Percentiles rank a stretch among this genome's conserved stretches.
Conservation (phyloP, 257 asterid species). For the Apocynum venetum region DNA sequence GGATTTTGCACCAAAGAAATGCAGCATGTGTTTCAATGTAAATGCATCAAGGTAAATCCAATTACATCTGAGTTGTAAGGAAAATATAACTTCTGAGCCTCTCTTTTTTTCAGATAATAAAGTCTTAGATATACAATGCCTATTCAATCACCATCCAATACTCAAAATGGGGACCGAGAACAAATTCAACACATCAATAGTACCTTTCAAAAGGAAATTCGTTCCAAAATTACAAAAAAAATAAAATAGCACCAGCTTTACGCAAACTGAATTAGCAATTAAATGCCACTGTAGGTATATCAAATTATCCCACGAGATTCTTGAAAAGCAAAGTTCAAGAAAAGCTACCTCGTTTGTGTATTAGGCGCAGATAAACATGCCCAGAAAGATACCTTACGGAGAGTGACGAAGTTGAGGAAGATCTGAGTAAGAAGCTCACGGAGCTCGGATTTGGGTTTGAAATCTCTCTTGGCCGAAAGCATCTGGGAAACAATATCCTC, state of each 20-base stretch:
- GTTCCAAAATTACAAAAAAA: neutral
- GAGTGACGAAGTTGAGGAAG: constrained; percentile 74
- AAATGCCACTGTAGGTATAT: neutral
- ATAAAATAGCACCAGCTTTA: neutral
- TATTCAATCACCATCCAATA: neutral
- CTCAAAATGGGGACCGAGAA: neutral
- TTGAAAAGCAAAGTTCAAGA: neutral
- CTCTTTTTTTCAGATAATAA: neutral
- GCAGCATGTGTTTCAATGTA: neutral
- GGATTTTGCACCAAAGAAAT: neutral
- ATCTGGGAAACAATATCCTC: constrained; percentile 74
- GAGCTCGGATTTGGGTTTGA: constrained; percentile 53
- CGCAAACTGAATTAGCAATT: neutral
- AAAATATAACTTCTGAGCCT: neutral
- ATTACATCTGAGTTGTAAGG: neutral
- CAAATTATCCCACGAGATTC: too few species aligned
- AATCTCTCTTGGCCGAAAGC: constrained; percentile 63
- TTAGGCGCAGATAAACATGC: neutral
- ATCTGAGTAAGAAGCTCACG: constrained; percentile 74
- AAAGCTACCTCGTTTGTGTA: neutral
- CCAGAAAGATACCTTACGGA: constrained; percentile 66
- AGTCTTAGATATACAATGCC: neutral
- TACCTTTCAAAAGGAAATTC: neutral
- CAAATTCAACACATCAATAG: neutral
- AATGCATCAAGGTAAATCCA: neutral